Evolutionary conservation across 108 stramenopile genomes (phyloP).

Genomic region (Pseudonitzschia pungens): DNA sequence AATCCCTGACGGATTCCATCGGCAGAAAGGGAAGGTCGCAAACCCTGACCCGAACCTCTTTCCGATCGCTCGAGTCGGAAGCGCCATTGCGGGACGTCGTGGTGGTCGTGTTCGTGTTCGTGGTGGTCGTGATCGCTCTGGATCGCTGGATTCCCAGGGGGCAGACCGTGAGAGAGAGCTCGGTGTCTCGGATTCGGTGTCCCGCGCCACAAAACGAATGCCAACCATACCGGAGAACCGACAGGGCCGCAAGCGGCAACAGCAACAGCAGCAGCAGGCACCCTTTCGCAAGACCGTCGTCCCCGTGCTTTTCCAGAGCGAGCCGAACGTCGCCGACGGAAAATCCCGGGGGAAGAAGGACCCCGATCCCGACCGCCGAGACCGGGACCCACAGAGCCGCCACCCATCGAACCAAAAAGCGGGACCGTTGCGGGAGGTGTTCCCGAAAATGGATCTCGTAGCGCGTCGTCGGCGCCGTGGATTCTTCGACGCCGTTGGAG

Average conservation of each 20-base stretch:
- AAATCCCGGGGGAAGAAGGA: not conserved
- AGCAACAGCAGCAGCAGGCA: not conserved
- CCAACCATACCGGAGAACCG: not conserved
- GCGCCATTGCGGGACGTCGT: too few relatives aligned
- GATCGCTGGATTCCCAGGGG: constrained; percentile 36
- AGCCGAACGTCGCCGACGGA: not conserved
- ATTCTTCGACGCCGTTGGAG: not conserved
- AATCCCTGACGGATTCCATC: constrained; percentile 24
- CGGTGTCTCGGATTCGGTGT: constrained; percentile 1
- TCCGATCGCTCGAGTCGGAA: too few relatives aligned
- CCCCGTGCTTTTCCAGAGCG: not conserved
- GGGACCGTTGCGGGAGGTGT: not conserved
- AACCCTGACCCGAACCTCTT: not conserved
- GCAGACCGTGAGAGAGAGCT: constrained; percentile 17
- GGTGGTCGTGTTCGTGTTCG: too few relatives aligned
- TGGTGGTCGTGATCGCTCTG: not conserved
- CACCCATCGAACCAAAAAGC: not conserved
- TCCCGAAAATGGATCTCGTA: constrained; percentile 9
- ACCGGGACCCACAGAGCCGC: not conserved
- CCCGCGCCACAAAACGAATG: not conserved
- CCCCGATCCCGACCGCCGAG: constrained; percentile 1
- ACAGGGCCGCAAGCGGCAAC: too few relatives aligned
- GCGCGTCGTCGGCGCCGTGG: not conserved
- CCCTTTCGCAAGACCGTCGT: not conserved
- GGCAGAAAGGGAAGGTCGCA: constrained; percentile 28